phyloP scores from a whole-genome alignment of 2,329 filamentous ascomycete genomes.

The Calonectria pseudoreteaudii region DNA sequence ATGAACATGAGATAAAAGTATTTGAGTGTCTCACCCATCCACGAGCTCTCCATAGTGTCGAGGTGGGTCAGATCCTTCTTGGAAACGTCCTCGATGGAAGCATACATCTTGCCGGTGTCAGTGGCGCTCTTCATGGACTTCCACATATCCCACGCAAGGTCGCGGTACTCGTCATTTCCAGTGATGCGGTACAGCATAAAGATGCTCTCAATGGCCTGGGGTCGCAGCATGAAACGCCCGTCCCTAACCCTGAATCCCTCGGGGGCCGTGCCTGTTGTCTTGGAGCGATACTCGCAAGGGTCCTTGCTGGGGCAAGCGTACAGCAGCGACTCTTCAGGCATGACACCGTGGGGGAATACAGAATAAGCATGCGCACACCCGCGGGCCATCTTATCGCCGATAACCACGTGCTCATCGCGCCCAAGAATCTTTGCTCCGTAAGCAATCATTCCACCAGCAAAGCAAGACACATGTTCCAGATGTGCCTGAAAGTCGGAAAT shows the following conservation, averaged over 20 bases:
- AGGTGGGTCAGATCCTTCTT: conserved; percentile 57
- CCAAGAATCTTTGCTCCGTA: conserved; percentile 69
- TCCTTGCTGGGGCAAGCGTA: conserved; percentile 51
- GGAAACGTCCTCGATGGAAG: conserved; percentile 73
- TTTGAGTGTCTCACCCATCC: conserved; percentile 80
- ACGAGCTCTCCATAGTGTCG: conserved; percentile 78
- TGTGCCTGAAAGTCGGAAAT: conserved; percentile 47
- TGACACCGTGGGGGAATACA: conserved; percentile 68
- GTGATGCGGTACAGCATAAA: conserved; percentile 83
- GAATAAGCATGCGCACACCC: conserved; percentile 74
- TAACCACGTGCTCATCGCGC: conserved; percentile 61
- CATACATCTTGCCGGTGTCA: conserved; percentile 70
- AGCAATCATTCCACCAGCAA: conserved; percentile 73
- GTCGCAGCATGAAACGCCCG: conserved; percentile 32
- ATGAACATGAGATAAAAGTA: conserved; percentile 81
- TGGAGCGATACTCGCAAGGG: conserved; percentile 37
- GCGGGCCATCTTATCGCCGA: conserved; percentile 69
- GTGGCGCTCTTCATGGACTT: conserved; percentile 69
- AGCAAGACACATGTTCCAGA: conserved; percentile 71
- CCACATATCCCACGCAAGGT: conserved; percentile 82
- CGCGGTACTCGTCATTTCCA: conserved; percentile 72
- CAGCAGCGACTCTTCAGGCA: conserved; percentile 69
- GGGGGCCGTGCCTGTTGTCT: conserved; percentile 14
- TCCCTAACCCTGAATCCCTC: conserved; percentile 36
- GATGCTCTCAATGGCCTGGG: conserved; percentile 80